Evolutionary conservation across 306 rosid genomes (phyloP).

Genomic region (Boehmeria nivea): DNA sequence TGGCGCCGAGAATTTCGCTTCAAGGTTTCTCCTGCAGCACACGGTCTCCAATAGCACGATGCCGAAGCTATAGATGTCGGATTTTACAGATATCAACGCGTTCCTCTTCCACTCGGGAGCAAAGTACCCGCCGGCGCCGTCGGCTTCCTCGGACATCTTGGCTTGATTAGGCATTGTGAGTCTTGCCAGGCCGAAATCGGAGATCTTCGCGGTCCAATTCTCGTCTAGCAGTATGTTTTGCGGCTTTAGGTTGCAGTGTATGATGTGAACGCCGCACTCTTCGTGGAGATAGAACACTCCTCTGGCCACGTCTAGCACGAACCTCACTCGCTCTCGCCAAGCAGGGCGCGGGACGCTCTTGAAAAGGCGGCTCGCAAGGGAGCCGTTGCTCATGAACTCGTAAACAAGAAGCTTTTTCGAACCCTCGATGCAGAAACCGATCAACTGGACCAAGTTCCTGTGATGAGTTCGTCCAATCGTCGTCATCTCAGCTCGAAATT

Average conservation of each 20-base stretch:
- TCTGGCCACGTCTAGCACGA: slow-evolving; percentile 38
- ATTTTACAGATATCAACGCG: slow-evolving; percentile 42
- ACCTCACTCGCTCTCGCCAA: slow-evolving; percentile 36
- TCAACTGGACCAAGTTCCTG: no score
- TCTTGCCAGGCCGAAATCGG: slow-evolving; percentile 54
- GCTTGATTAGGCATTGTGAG: slow-evolving; percentile 16
- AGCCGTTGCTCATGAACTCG: no score
- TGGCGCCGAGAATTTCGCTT: background rate
- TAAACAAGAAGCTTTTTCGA: no score
- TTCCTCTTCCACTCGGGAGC: slow-evolving; percentile 57
- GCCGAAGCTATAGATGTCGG: slow-evolving; percentile 54
- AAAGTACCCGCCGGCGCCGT: slow-evolving; percentile 47
- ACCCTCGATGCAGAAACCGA: no score
- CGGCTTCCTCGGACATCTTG: slow-evolving; percentile 13
- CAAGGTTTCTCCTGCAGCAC: slow-evolving; percentile 12
- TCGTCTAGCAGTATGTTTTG: slow-evolving; percentile 47
- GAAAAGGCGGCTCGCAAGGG: slow-evolving; percentile 25
- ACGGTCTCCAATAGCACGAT: slow-evolving; percentile 43
- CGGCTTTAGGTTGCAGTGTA: slow-evolving; percentile 65
- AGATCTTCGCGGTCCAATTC: slow-evolving; percentile 40
- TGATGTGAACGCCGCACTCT: slow-evolving; percentile 51
- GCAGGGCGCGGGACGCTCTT: slow-evolving; percentile 2
- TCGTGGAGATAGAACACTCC: slow-evolving; percentile 50
- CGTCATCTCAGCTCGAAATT: no score
- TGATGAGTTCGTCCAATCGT: no score